Base-by-base conservation (phyloP, 2,329 filamentous ascomycete species). In the Ceratocystis albifundus region DNA sequence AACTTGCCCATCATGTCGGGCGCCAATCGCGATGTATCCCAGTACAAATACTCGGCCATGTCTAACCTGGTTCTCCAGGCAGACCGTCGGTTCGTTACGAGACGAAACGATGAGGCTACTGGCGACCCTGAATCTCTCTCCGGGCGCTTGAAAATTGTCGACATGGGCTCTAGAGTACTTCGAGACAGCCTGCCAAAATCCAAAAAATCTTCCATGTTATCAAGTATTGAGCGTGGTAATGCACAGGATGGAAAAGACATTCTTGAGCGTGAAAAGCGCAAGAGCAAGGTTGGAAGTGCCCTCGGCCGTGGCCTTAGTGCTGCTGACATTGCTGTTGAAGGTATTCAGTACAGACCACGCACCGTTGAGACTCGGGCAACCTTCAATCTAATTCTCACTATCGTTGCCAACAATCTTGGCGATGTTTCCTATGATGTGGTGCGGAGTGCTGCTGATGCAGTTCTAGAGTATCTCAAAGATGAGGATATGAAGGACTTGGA, bases 11-110 rank as follows among this genome's bases (percentile, higher is more conserved):
- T 45, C 67, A 92, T 93, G 89, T 82, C 88, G 76, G 88, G 87
- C 76, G 81, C 84, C 76, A 81, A 87, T 74, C 84, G 84, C 77
- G 85, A 94, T 88, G 89, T 96, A 73, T 92, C 90, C 77, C 92
- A 96, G 79, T 96, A 96, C 84, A 96, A 96, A 79, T 96, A 96
- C 84, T 91, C 91, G 86, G 91, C 90, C 77, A 97, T 99, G 94
- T 99, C 94, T 80, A 99, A 99, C 86, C 88, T 99, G 90, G 94
- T 99, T 75, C 90, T 99, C 85, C 94, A 99, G 89, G 92, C 91
- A 80, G 94, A 99, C 81, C 88, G 92, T 79, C 88, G 94, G 72
- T 97, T 99, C 75, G 88, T 96, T 72, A 90, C 90, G 70, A 87
- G 94, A 75, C 87, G 91, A 73, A 91, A 87, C 72, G 93, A 99